Evolutionary conservation across 805 yeast species (phyloP).

Genomic region (Candida sonorensis): DNA sequence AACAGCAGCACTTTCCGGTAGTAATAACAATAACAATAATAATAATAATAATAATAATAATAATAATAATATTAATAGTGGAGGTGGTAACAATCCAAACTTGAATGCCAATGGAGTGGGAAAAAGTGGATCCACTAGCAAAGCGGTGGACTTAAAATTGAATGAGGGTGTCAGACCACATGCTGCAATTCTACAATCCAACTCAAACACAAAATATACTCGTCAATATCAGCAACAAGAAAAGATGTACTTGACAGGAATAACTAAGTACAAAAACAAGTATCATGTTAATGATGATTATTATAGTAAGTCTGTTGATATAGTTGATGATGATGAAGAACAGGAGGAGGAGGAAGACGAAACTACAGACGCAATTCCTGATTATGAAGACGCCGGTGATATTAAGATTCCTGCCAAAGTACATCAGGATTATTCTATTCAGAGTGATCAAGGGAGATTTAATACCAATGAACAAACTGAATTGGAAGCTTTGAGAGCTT

Average conservation of each 20-base stretch:
- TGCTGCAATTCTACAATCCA: constrained; percentile 23
- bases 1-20: constrained; percentile 3
- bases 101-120: too few species aligned
- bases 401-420: constrained; percentile 13
- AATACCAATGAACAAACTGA: constrained; percentile 19
- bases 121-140: too few species aligned
- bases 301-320: constrained; percentile 43
- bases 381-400: constrained; percentile 19
- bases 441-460: constrained; percentile 11
- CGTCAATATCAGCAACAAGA: constrained; percentile 48
- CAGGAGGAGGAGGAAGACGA: too few species aligned
- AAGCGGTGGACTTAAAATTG: too few species aligned
- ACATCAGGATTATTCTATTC: constrained; percentile 10
- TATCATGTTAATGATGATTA: constrained; percentile 40
- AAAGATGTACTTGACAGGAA: constrained; percentile 41
- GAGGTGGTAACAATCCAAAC: constrained; percentile 2
- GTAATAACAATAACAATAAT: constrained; percentile 2
- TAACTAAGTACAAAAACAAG: constrained; percentile 27
- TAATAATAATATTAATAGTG: constrained; percentile 2
- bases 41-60: not conserved
- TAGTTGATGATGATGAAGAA: constrained; percentile 31
- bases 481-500: constrained; percentile 23
- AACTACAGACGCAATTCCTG: constrained; percentile 18
- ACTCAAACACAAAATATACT: constrained; percentile 26
- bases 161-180: constrained; percentile 21